phyloP scores from a whole-genome alignment of 768 basidiomycete genomes.

The Baorangia bicolor region DNA sequence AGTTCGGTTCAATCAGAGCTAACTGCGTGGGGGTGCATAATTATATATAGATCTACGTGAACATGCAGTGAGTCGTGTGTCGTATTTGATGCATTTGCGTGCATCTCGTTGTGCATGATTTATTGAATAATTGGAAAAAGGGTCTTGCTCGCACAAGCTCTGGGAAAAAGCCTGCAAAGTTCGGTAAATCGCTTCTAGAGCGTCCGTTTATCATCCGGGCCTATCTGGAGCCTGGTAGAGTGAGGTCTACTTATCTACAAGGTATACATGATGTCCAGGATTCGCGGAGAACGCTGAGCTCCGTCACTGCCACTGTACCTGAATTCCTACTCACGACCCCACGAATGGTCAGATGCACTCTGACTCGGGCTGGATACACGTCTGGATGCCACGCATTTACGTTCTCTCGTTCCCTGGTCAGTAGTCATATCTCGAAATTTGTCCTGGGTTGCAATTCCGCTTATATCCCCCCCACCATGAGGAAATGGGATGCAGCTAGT shows the following conservation, averaged over 20 bases:
- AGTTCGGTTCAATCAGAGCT: not conserved
- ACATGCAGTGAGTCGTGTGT: not conserved
- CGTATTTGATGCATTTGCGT: not conserved
- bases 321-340: not conserved
- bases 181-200: not conserved
- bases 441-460: not conserved
- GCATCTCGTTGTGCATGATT: not conserved
- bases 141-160: not conserved
- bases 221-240: not conserved
- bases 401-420: not conserved
- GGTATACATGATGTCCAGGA: too few species aligned
- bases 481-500: not conserved
- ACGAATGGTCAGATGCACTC: not conserved
- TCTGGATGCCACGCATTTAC: not conserved
- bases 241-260: not conserved
- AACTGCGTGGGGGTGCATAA: not conserved
- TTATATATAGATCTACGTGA: not conserved
- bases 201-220: not conserved
- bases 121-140: not conserved
- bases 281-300: too few species aligned
- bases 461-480: conserved; percentile 4
- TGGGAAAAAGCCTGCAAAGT: not conserved
- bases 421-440: not conserved
- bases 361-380: not conserved
- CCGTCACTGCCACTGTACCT: not conserved